Conservation (phyloP, 2,329 filamentous ascomycete genomes). For the Chaetomiaceae sp. region DNA sequence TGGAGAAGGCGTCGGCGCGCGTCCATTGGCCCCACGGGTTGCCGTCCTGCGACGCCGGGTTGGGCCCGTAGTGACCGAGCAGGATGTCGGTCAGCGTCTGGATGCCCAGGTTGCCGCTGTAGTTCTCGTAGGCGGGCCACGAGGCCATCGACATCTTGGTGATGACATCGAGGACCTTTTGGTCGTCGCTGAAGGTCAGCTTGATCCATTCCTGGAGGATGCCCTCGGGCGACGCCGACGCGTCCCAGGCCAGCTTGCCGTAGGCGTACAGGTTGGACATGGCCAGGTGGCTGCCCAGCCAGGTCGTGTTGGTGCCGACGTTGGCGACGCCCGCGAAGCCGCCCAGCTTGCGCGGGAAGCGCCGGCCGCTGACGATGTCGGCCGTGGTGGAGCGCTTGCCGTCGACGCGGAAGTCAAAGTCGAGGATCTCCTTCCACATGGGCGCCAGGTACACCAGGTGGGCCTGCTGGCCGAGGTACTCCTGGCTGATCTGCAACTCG, state of each 20-base stretch:
- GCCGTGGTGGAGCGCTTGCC: constrained; percentile 50
- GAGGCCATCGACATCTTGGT: constrained; percentile 62
- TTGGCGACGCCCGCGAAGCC: constrained; percentile 66
- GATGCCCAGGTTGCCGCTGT: constrained; percentile 65
- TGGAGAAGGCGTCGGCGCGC: constrained; percentile 52
- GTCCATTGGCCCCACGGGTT: constrained; percentile 73
- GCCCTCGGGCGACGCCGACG: constrained; percentile 41
- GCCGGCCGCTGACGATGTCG: constrained; percentile 57
- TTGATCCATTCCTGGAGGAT: constrained; percentile 64
- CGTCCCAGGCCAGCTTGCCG: constrained; percentile 63
- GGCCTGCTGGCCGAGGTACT: constrained; percentile 67
- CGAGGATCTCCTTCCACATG: constrained; percentile 63
- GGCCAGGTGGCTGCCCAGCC: constrained; percentile 64
- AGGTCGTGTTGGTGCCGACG: constrained; percentile 61
- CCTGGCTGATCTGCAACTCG: constrained; percentile 63
- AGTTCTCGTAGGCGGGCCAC: constrained; percentile 68
- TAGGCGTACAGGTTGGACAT: constrained; percentile 71
- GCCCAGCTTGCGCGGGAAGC: constrained; percentile 52
- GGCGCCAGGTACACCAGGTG: constrained; percentile 66
- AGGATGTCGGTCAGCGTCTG: constrained; percentile 67
- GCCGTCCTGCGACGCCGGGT: constrained; percentile 60
- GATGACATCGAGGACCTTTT: constrained; percentile 53
- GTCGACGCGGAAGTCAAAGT: constrained; percentile 63
- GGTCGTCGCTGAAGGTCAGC: constrained; percentile 58
- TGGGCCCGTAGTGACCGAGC: constrained; percentile 63